Conservation (phyloP, 805 yeast species). For the Wickerhamomyces strasburgensis region DNA sequence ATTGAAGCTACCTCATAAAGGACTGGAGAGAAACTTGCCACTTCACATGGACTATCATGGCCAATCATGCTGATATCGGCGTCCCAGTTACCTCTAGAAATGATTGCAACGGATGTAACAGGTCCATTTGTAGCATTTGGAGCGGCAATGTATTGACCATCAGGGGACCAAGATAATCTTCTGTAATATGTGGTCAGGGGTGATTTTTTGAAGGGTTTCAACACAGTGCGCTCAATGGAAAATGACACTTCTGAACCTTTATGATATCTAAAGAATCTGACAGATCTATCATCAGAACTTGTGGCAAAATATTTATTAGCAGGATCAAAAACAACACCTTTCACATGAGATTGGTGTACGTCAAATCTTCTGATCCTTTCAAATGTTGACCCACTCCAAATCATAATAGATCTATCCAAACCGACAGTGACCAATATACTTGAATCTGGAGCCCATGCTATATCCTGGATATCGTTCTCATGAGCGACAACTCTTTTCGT, state of each 20-base stretch:
- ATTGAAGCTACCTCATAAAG: conserved; percentile 37
- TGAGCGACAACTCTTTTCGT: conserved; percentile 91
- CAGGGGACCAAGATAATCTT: conserved; percentile 86
- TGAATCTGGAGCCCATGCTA: conserved; percentile 97
- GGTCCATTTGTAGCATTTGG: conserved; percentile 87
- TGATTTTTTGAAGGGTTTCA: conserved; percentile 81
- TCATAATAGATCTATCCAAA: conserved; percentile 82
- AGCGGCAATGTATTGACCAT: conserved; percentile 80
- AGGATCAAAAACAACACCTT: conserved; percentile 96
- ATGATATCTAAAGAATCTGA: conserved; percentile 82
- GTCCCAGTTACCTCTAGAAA: conserved; percentile 78
- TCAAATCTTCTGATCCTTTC: conserved; percentile 86
- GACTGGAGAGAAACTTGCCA: conserved; percentile 68
- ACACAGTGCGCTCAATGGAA: conserved; percentile 76
- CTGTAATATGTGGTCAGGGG: conserved; percentile 91
- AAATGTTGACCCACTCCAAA: conserved; percentile 92
- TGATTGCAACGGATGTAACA: conserved; percentile 65
- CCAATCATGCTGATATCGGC: conserved; percentile 71
- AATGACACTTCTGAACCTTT: conserved; percentile 74
- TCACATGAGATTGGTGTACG: conserved; percentile 90
- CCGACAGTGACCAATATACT: conserved; percentile 90
- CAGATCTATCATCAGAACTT: conserved; percentile 91
- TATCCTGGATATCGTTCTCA: conserved; percentile 95
- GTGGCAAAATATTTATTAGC: conserved; percentile 98
- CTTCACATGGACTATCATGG: conserved; percentile 83